phyloP scores from a whole-genome alignment of 1,284 basidiomycete species.

The Marasmius fiardii region DNA sequence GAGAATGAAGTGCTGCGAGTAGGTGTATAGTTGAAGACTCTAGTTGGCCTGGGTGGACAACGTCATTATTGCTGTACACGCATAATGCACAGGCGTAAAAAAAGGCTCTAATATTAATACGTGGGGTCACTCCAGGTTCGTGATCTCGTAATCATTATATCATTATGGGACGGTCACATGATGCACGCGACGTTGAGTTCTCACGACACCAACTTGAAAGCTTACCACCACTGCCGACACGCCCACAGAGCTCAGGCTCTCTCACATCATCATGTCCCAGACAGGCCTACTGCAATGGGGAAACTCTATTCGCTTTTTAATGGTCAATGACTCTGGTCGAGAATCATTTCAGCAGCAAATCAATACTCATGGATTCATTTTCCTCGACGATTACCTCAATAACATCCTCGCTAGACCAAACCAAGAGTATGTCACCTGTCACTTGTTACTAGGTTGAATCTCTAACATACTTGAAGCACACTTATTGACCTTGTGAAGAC shows the following conservation, averaged over 20 bases:
- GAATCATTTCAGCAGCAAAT: constrained; percentile 69
- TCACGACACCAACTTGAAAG: too few species aligned
- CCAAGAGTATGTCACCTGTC: constrained; percentile 54
- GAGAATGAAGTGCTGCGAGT: background rate
- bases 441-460: background rate
- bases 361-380: constrained; percentile 69
- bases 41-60: too few species aligned
- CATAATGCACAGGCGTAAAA: too few species aligned
- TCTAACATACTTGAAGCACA: constrained; percentile 36
- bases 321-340: constrained; percentile 70
- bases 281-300: constrained; percentile 58
- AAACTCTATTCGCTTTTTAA: constrained; percentile 58
- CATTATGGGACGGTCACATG: background rate
- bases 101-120: too few species aligned
- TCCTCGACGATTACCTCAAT: constrained; percentile 74
- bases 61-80: too few species aligned
- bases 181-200: background rate
- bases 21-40: too few species aligned
- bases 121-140: background rate
- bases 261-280: constrained; percentile 29
- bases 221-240: background rate
- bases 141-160: background rate
- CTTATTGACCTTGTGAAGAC: constrained; percentile 83
- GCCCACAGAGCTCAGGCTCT: background rate
- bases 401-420: constrained; percentile 62